Evolutionary conservation across 78 protist species (phyloP).

Genomic region (Goniomonas avonlea): DNA sequence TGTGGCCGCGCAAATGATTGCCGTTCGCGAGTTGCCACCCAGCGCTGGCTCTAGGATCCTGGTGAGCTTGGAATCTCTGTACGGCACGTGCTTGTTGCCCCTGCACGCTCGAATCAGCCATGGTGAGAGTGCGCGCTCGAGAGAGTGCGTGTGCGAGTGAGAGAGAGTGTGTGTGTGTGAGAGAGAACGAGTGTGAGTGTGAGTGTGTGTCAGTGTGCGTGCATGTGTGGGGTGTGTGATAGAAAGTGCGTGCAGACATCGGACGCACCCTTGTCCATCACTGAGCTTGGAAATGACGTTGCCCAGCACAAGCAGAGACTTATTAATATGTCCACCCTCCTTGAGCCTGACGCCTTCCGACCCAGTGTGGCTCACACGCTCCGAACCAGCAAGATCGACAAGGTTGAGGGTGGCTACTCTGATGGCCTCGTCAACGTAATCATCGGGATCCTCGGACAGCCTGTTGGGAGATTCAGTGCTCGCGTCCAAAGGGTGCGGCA

Average conservation of each 20-base stretch:
- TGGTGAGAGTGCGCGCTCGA: too few relatives aligned
- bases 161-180: too few relatives aligned
- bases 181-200: too few relatives aligned
- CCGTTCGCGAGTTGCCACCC: constrained; percentile 41
- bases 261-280: too few relatives aligned
- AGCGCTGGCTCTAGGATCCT: constrained; percentile 34
- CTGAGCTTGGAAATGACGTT: constrained; percentile 45
- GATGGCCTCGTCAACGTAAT: background rate
- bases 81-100: constrained; percentile 44
- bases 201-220: too few relatives aligned
- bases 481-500: background rate
- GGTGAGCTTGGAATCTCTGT: constrained; percentile 57
- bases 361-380: constrained; percentile 28
- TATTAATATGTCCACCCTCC: constrained; percentile 22
- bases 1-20: constrained; percentile 35
- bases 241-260: too few relatives aligned
- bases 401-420: constrained; percentile 39
- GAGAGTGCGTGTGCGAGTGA: too few relatives aligned
- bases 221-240: too few relatives aligned
- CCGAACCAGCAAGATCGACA: constrained; percentile 86
- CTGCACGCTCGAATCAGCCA: too few relatives aligned
- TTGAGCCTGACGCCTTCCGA: constrained; percentile 6
- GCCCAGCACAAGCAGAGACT: constrained; percentile 52
- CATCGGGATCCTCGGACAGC: too few relatives aligned
- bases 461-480: background rate